Base-by-base conservation (phyloP, 2,329 filamentous ascomycete species). In the Pseudogymnoascus sp. region DNA sequence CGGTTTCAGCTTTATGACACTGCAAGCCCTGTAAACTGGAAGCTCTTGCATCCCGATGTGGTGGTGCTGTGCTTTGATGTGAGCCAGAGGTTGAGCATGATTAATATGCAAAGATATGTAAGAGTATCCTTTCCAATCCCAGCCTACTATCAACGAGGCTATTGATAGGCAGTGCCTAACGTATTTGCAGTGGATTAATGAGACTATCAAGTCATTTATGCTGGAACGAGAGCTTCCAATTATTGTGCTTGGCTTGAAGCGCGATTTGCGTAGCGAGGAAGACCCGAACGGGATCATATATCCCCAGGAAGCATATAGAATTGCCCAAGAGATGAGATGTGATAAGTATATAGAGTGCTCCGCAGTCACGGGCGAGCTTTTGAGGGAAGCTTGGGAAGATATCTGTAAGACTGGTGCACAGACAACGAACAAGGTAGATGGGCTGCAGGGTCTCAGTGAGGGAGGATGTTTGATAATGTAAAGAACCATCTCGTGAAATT, bases 341-440 rank as follows among this genome's bases (percentile, higher is more conserved):
- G 85, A 88, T 72, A 82, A 81, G 66, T 88, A 87, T 68, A 80
- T 86, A 71, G 85, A 88, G 69, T 88, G 84, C 73, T 86, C 84
- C 1, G 83, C 84, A 5, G 74, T 81, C 59, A 85, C 83, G 3
- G 84, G 84, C 14, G 83, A 86, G 74, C 76, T 87, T 62, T 70
- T 87, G 50, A 76, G 78, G 67, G 75, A 82, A 68, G 82, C 81
- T 4, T 84, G 86, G 69, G 82, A 87, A 70, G 84, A 87, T 70
- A 79, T 87, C 18, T 86, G 82, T 72, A 78, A 74, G 59, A 84
- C 83, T 28, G 84, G 83, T 1, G 75, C 80, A 62, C 74, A 78
- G 67, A 82, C 80, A 28, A 77, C 74, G 11, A 78, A 77, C 18
- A 74, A 72, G 8, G 72, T 71, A 6, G 70, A 69, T 21, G 69